Percentiles rank a stretch among this genome's conserved stretches.
Evolutionary conservation across 176 grass and related monocot genomes (phyloP).

Genomic region (Thalia dealbata): DNA sequence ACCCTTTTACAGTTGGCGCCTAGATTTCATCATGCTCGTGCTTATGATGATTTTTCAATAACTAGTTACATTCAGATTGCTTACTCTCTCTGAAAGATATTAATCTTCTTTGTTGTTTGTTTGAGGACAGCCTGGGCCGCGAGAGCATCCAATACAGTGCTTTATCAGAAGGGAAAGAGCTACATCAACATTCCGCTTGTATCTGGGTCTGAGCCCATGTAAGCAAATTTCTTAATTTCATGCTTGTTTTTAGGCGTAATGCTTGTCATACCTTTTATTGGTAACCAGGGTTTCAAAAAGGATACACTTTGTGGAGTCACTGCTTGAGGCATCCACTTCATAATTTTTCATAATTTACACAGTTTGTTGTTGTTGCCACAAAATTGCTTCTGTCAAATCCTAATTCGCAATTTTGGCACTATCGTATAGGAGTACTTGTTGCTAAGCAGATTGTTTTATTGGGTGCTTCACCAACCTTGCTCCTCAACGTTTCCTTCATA

Average conservation of each 20-base stretch:
- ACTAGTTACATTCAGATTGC: too few relatives aligned
- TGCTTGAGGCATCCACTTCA: not conserved
- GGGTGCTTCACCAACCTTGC: too few relatives aligned
- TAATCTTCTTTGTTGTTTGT: not conserved
- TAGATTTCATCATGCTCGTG: constrained; percentile 6
- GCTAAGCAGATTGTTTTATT: too few relatives aligned
- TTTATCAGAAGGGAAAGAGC: constrained; percentile 81
- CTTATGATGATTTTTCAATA: not conserved
- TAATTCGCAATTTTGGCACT: not conserved
- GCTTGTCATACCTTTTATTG: not conserved
- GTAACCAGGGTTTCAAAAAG: not conserved
- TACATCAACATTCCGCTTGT: constrained; percentile 78
- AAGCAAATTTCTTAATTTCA: constrained; percentile 22
- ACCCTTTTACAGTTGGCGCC: not conserved
- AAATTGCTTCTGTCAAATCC: not conserved
- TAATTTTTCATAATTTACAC: not conserved
- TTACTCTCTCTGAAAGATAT: not conserved
- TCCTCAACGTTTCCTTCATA: too few relatives aligned
- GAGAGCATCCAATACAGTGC: constrained; percentile 74
- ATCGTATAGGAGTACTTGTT: too few relatives aligned
- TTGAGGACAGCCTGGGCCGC: constrained; percentile 50
- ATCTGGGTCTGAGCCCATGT: constrained; percentile 91
- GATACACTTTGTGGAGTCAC: too few relatives aligned
- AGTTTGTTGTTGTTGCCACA: not conserved
- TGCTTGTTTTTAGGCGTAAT: not conserved